Conservation (phyloP, 352 stramenopile species). For the Aphanomyces euteiches region DNA sequence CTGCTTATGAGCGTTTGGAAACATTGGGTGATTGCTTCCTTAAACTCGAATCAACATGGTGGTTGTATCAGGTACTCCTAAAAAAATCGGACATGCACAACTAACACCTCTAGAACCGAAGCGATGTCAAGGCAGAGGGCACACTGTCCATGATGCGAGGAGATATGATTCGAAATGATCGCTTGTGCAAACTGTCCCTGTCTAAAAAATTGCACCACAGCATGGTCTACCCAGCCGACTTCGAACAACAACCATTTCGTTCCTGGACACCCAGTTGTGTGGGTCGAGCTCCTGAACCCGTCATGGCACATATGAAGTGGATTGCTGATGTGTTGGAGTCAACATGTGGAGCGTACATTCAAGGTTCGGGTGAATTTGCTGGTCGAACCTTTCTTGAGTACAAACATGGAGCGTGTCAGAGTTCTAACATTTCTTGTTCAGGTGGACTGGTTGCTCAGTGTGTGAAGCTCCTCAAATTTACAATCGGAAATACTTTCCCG, state of each 20-base stretch:
- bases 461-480: slow-evolving; percentile 15
- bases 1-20: slow-evolving; percentile 75
- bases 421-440: not conserved
- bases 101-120: slow-evolving; percentile 35
- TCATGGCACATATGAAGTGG: slow-evolving; percentile 78
- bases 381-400: slow-evolving; percentile 61
- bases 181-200: slow-evolving; percentile 70
- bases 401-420: not conserved
- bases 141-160: slow-evolving; percentile 65
- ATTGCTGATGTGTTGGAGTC: slow-evolving; percentile 81
- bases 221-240: slow-evolving; percentile 69
- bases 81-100: not conserved
- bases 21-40: slow-evolving; percentile 81
- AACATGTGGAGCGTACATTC: slow-evolving; percentile 73
- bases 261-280: slow-evolving; percentile 87
- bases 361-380: slow-evolving; percentile 64
- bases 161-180: slow-evolving; percentile 85
- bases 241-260: slow-evolving; percentile 79
- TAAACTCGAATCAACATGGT: slow-evolving; percentile 84
- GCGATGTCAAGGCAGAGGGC: slow-evolving; percentile 69
- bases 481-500: slow-evolving; percentile 29
- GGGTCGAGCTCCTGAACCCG: slow-evolving; percentile 64
- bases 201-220: slow-evolving; percentile 59
- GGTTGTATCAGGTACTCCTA: slow-evolving; percentile 53
- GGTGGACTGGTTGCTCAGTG: slow-evolving; percentile 54